These are phyloP conservation scores for Eucalyptus cladocalyx DNA, from an alignment of 345 rosid species.

Conservation along the genomic window DNA sequence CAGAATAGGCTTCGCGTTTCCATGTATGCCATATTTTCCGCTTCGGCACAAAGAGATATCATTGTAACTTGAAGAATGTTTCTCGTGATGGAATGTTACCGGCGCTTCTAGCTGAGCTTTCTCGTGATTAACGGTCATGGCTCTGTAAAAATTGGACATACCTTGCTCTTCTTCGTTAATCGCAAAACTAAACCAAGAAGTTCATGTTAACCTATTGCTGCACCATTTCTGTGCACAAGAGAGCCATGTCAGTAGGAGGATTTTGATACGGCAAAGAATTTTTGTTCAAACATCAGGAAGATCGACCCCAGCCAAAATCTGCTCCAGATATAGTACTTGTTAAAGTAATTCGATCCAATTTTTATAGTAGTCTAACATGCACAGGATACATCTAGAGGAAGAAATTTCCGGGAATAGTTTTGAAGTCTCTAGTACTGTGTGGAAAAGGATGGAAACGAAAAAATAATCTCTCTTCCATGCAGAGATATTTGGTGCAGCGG, in stretches of 20 bases:
- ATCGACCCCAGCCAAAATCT: neutral
- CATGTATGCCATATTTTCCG: neutral
- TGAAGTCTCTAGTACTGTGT: neutral
- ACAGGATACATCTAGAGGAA: neutral
- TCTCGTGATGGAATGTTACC: neutral
- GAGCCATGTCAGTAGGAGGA: neutral
- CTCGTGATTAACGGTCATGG: neutral
- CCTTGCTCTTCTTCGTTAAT: neutral
- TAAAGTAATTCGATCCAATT: neutral
- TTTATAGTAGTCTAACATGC: neutral
- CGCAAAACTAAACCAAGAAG: neutral
- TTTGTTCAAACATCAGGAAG: neutral
- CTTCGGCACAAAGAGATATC: neutral
- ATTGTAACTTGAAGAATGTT: neutral
- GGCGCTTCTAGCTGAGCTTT: neutral
- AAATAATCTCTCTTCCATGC: neutral
- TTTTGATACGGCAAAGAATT: neutral
- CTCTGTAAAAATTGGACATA: neutral
- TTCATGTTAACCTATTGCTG: neutral
- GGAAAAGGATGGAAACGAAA: neutral
- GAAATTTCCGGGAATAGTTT: neutral
- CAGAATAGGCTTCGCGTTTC: neutral
- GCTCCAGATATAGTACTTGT: neutral
- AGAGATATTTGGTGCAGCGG: neutral
- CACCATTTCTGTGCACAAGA: neutral